Conservation (phyloP, 306 rosid species). For the Mimosa pudica region DNA sequence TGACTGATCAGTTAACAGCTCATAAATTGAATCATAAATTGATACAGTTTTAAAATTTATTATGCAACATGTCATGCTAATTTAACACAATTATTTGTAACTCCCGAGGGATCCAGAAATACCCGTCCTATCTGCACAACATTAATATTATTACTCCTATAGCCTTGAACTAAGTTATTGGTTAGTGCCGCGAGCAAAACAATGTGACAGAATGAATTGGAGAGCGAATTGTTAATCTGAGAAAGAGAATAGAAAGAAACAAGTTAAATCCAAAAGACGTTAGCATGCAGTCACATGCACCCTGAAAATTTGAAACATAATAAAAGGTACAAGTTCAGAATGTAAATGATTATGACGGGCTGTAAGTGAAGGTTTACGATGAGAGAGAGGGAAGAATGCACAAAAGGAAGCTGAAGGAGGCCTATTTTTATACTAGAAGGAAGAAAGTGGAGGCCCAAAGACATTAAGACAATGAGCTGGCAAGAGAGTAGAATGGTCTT, state of each 20-base stretch:
- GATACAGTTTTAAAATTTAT: not conserved
- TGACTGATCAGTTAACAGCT: not conserved
- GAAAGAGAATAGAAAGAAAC: not conserved
- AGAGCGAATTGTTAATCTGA: not conserved
- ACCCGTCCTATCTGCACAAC: constrained; percentile 5
- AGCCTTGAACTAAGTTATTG: constrained; percentile 13
- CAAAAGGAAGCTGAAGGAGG: not conserved
- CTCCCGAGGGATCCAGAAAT: not conserved
- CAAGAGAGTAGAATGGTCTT: not conserved
- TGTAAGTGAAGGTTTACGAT: not conserved
- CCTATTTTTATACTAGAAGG: not conserved
- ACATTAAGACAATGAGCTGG: not conserved
- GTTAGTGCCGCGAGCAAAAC: constrained; percentile 9
- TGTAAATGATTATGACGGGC: constrained; percentile 3
- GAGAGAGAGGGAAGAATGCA: not conserved
- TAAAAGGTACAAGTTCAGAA: constrained; percentile 21
- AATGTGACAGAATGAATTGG: constrained; percentile 2
- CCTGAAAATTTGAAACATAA: constrained; percentile 8
- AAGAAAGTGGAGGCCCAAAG: not conserved
- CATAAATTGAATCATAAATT: constrained; percentile 4
- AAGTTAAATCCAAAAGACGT: constrained; percentile 23
- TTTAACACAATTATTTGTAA: constrained; percentile 12
- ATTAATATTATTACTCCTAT: constrained; percentile 12
- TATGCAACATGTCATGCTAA: constrained; percentile 1
- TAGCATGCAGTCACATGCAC: not conserved